Base-by-base conservation (phyloP, 306 rosid genomes). In the Datisca glomerata region DNA sequence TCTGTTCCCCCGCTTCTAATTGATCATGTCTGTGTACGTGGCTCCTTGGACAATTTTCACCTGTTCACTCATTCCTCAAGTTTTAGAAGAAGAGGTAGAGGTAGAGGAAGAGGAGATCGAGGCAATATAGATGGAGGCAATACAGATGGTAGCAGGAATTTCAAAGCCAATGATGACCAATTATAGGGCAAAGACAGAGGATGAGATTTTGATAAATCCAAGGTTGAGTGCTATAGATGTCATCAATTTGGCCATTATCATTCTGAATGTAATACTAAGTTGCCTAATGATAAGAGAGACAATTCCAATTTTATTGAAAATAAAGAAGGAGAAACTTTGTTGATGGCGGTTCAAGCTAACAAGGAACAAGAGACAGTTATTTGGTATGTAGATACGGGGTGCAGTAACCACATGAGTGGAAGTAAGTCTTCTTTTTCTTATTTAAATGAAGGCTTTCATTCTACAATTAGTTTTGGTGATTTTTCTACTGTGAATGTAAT, bases 141-240 rank as follows among this genome's bases (percentile, higher is more conserved):
- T 0, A 12, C 3, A 19, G 18, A 49, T n/a, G 43, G 54, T 3
- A 33, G 12, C 27, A n/a, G 3, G 2, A 2, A 27, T 24, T 6
- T 3, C 35, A 45, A 24, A 23, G n/a, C 11, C 5, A 5, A 19
- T 33, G 41, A 20, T 18, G 28, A 21, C 32, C 21, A 48, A 19
- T 11, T 17, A 29, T 18, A 7, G 5, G 6, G 19, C 19, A 48
- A 4, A 33, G 15, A 24, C 13, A 45, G 17, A 45, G 35, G 50
- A 45, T 12, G 3, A 14, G 50, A 45, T 25, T 25, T 12, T 23
- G 50, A 45, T n/a, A 45, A 45, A 24, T 45, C 50, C 14, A 45
- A 45, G 50, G 12, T 35, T 7, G 40, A 35, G 6, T 35, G 40
- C 15, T n/a, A n/a, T n/a, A n/a, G n/a, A 35, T 35, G 40, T 45